Percentiles rank a stretch among this genome's conserved stretches.
Evolutionary conservation across 2,329 filamentous ascomycete species (phyloP).

Genomic region (Botryosphaeria dothidea): DNA sequence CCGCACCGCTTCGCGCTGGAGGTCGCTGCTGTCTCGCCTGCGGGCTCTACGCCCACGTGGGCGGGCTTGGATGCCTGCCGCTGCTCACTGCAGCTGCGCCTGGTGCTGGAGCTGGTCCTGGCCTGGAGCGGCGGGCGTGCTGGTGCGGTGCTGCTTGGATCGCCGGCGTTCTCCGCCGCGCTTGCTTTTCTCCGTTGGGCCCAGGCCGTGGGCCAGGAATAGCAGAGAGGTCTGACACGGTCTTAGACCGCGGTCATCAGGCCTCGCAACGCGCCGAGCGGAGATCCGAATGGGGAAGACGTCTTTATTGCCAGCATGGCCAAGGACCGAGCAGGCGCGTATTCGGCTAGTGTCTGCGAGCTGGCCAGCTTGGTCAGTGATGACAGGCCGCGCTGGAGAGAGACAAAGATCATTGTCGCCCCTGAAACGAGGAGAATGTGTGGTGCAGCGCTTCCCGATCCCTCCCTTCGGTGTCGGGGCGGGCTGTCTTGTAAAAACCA

Average conservation of each 20-base stretch:
- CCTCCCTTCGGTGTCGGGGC: not conserved
- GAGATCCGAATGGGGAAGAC: conserved; percentile 19
- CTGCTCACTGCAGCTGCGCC: not conserved
- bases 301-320: conserved; percentile 17
- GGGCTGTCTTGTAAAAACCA: conserved; percentile 1
- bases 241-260: conserved; percentile 20
- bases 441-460: conserved; percentile 12
- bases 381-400: not conserved
- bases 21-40: not conserved
- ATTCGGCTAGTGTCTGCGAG: conserved; percentile 12
- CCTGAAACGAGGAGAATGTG: not conserved
- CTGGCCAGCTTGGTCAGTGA: not conserved
- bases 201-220: conserved; percentile 10
- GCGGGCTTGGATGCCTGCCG: conserved; percentile 7
- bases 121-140: not conserved
- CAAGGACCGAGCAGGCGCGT: conserved; percentile 10
- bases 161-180: conserved; percentile 17
- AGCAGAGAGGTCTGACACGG: conserved; percentile 17
- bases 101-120: not conserved
- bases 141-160: not conserved
- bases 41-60: conserved; percentile 11
- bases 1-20: not conserved
- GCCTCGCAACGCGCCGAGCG: conserved; percentile 18
- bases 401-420: not conserved
- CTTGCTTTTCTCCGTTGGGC: conserved; percentile 14